Conservation (phyloP, 2,329 filamentous ascomycete species). For the Boeremia lycopersici region DNA sequence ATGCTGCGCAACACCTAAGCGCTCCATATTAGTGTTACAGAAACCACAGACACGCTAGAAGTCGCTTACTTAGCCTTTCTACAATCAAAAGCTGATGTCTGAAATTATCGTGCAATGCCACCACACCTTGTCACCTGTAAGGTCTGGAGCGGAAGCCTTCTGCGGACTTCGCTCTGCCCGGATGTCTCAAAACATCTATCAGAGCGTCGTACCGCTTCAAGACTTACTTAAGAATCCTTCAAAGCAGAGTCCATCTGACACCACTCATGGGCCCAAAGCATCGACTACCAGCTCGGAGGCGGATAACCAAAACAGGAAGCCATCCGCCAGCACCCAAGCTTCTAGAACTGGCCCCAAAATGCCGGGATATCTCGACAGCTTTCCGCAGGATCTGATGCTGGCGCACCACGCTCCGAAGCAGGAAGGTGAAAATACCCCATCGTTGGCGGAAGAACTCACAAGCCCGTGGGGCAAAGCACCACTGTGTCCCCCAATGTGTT, state of each 20-base stretch:
- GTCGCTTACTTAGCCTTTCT: not conserved
- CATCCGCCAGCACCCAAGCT: slow-evolving; percentile 8
- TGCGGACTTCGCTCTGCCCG: too few species aligned
- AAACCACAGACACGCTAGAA: not conserved
- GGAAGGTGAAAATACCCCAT: slow-evolving; percentile 10
- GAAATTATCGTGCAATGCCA: slow-evolving; percentile 36
- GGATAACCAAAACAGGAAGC: slow-evolving; percentile 7
- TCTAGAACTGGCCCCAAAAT: slow-evolving; percentile 10
- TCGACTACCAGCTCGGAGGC: not conserved
- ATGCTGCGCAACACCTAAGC: not conserved
- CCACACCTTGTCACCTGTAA: slow-evolving; percentile 10
- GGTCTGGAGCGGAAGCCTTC: not conserved
- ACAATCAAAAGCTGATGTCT: slow-evolving; percentile 35
- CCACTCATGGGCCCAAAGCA: not conserved
- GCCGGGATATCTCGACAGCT: not conserved
- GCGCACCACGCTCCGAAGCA: not conserved
- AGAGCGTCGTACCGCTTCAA: not conserved
- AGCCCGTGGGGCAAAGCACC: not conserved
- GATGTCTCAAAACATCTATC: not conserved
- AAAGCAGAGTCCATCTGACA: not conserved
- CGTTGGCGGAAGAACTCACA: slow-evolving; percentile 9
- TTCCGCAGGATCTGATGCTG: not conserved
- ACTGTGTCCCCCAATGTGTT: not conserved
- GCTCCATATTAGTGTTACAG: not conserved
- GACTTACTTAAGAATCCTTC: not conserved